A percentile compares a stretch with the other conserved stretches of the same genome.
These are phyloP conservation scores for Escovopsis sp. DNA, from an alignment of 2,329 filamentous ascomycete genomes.

Conservation along the genomic window DNA sequence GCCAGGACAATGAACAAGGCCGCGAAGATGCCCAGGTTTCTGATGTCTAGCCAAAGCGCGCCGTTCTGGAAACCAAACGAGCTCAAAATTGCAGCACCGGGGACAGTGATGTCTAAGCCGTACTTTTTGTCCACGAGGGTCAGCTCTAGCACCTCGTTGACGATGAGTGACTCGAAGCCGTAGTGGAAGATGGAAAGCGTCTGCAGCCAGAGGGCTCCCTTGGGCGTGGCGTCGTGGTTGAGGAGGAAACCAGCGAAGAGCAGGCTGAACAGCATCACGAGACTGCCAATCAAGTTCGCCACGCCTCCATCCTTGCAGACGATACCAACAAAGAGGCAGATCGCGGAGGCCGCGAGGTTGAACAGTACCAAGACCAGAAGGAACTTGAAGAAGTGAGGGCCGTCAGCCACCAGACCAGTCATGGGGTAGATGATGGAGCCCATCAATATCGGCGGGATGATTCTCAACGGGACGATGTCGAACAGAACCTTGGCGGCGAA, in stretches of 20 bases:
- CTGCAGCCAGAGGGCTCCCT: slow-evolving; percentile 78
- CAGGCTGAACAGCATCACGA: slow-evolving; percentile 95
- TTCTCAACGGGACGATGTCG: slow-evolving; percentile 84
- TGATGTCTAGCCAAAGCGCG: slow-evolving; percentile 72
- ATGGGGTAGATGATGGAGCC: slow-evolving; percentile 95
- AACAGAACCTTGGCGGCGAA: slow-evolving; percentile 96
- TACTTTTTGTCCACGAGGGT: slow-evolving; percentile 90
- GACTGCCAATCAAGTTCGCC: slow-evolving; percentile 80
- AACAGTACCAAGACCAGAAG: slow-evolving; percentile 86
- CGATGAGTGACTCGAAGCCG: slow-evolving; percentile 88
- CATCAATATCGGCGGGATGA: slow-evolving; percentile 90
- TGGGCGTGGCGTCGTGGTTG: slow-evolving; percentile 86
- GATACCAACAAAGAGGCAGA: slow-evolving; percentile 93
- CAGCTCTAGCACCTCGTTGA: slow-evolving; percentile 88
- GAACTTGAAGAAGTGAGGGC: slow-evolving; percentile 77
- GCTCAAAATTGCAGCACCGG: slow-evolving; percentile 83
- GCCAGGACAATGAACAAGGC: slow-evolving; percentile 74
- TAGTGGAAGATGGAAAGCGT: slow-evolving; percentile 95
- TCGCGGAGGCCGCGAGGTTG: slow-evolving; percentile 84
- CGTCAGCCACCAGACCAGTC: slow-evolving; percentile 78
- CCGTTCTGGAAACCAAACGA: slow-evolving; percentile 88
- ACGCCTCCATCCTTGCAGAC: slow-evolving; percentile 84
- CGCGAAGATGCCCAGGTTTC: slow-evolving; percentile 70
- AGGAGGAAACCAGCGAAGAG: slow-evolving; percentile 88
- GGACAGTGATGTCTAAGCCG: slow-evolving; percentile 89